Conservation (phyloP, 139 green algal species). For the Chlamydomonas urium region DNA sequence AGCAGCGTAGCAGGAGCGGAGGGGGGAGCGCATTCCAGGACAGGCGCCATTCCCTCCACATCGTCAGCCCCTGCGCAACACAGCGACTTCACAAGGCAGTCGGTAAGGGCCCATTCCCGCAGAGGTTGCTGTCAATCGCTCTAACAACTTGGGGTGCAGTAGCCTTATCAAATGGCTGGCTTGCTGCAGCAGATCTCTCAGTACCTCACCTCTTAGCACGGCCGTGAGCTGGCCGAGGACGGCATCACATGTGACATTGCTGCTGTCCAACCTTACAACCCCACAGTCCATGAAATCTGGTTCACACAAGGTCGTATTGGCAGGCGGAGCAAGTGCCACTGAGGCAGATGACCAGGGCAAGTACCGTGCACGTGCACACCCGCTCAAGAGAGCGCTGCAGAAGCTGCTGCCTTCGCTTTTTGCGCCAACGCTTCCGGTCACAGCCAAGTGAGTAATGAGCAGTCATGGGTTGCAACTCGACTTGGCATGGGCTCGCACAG, state of each 20-base stretch:
- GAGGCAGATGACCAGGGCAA: conserved; percentile 48
- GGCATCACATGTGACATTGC: no score
- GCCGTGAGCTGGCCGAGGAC: background rate
- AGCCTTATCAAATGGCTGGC: background rate
- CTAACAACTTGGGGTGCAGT: no score
- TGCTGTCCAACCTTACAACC: background rate
- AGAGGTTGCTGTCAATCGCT: no score
- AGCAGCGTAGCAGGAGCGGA: background rate
- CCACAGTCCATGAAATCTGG: conserved; percentile 8
- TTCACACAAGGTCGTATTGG: conserved; percentile 18
- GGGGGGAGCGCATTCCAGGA: background rate
- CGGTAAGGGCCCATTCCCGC: no score
- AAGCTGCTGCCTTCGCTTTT: conserved; percentile 63
- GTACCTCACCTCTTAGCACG: background rate
- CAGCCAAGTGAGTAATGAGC: no score
- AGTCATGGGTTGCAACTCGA: no score
- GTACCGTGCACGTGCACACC: conserved; percentile 46
- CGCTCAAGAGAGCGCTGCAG: conserved; percentile 57
- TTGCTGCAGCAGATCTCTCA: background rate
- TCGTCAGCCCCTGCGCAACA: no score
- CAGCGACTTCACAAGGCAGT: no score
- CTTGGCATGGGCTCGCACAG: no score
- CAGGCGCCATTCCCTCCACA: background rate
- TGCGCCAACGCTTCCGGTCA: conserved; percentile 48
- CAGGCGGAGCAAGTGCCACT: conserved; percentile 11